Evolutionary conservation across 2,329 filamentous ascomycete genomes (phyloP), one percentile per base, ranked within the genome.

Genomic region (Colletotrichum sp.): DNA sequence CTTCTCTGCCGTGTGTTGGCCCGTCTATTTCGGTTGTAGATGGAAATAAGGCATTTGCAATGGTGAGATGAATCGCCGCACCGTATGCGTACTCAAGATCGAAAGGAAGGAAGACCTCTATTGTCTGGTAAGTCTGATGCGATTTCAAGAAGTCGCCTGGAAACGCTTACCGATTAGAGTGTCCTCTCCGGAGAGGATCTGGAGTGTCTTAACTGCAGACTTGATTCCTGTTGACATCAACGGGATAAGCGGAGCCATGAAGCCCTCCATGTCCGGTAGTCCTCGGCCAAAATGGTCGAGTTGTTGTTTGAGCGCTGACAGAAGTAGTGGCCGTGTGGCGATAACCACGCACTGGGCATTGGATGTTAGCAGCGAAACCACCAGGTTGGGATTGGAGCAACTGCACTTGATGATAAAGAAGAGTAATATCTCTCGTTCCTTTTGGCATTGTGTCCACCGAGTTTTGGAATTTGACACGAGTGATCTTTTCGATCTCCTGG

Each of bases 151-250:
- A 12, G 18, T n/a, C 8, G n/a, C 18, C 18, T 32, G 10, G 2
- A 7, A 5, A 4, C n/a, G 0, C 68, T 24, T 78, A 86, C 85
- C 85, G 0, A 86, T 80, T 0, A 85, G 78, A 16, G 28, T 65
- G 2, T 69, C 65, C 32, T 85, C 84, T 18, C 81, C 81, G 0
- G 81, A 81, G 1, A 87, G 71, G 1, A 87, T 86, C 55, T 86
- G 83, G 0, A 87, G 78, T 0, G 83, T 85, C 64, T 87, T 87
- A 5, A 80, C 78, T 0, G 86, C 85, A 0, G 85, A 87, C 39
- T 87, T 86, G 24, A 87, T 86, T 6, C 86, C 84, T 0, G 83
- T 85, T 0, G 82, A 83, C 9, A 87, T 85, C 0, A 87, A 71
- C 0, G 83, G 78, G 15, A 81, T 83, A 2, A 84, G 86, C 5